These are phyloP conservation scores for Pontederia crassipes DNA, from an alignment of 176 grass and related monocot genomes.

Conservation along the genomic window DNA sequence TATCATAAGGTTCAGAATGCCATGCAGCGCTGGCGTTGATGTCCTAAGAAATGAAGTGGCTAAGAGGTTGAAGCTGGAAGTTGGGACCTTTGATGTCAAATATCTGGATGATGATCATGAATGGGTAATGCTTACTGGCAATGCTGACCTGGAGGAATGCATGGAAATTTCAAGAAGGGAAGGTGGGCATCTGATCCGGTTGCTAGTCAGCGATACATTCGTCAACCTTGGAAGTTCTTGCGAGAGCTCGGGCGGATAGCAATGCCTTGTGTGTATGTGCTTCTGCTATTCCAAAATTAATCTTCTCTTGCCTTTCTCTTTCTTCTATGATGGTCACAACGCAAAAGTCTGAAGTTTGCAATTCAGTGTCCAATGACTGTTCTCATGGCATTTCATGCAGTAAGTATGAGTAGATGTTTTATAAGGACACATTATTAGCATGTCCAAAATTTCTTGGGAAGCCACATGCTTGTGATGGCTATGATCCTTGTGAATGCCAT, in stretches of 20 bases:
- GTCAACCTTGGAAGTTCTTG: conserved; percentile 66
- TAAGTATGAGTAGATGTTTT: no score
- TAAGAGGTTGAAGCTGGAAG: conserved; percentile 62
- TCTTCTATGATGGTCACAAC: no score
- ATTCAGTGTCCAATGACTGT: no score
- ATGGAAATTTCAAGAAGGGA: conserved; percentile 57
- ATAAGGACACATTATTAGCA: no score
- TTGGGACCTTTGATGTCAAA: conserved; percentile 78
- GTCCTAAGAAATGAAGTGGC: conserved; percentile 54
- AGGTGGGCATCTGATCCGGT: conserved; percentile 58
- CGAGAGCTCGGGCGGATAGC: conserved; percentile 53
- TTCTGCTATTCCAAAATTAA: no score
- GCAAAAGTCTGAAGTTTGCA: no score
- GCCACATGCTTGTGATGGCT: no score
- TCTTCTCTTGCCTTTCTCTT: no score
- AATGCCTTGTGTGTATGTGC: no score
- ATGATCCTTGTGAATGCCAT: no score
- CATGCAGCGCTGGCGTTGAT: conserved; percentile 32
- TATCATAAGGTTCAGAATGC: conserved; percentile 74
- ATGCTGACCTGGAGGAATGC: conserved; percentile 89
- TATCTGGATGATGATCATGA: conserved; percentile 93
- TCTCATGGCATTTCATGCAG: no score
- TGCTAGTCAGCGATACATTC: conserved; percentile 45
- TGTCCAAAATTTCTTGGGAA: no score
- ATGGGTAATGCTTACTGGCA: conserved; percentile 75